A percentile compares a stretch with the other conserved stretches of the same genome.
phyloP scores from a whole-genome alignment of 352 stramenopile genomes.

The Lagenidium giganteum region DNA sequence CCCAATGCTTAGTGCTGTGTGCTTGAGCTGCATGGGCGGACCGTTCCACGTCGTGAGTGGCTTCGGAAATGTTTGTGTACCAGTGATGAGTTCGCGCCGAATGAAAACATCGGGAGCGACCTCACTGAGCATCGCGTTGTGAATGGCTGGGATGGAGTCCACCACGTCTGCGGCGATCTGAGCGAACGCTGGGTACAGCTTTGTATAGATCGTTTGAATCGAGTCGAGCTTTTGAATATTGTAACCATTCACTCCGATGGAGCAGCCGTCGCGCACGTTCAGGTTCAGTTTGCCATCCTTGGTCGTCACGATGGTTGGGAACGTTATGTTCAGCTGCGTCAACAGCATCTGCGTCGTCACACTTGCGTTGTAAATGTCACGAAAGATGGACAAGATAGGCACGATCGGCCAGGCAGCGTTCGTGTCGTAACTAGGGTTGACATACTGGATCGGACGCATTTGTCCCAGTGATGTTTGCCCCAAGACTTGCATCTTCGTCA shows the following conservation, averaged over 20 bases:
- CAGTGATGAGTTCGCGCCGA: neutral
- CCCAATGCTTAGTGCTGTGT: neutral
- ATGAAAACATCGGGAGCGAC: neutral
- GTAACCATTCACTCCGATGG: too few species aligned
- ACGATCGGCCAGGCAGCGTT: neutral
- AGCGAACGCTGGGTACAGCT: too few species aligned
- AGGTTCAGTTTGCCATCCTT: neutral
- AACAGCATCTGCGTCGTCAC: neutral
- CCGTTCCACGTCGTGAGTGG: too few species aligned
- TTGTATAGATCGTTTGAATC: too few species aligned
- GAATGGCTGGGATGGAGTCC: neutral
- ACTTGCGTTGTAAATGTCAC: neutral
- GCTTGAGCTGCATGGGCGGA: neutral
- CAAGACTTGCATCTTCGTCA: neutral
- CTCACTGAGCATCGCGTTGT: neutral
- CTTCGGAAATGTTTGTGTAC: neutral
- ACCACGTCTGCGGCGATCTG: neutral
- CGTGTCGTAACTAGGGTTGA: neutral
- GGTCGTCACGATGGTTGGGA: neutral
- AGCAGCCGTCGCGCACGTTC: too few species aligned
- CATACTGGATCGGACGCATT: neutral
- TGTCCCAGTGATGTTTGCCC: neutral
- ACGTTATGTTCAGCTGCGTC: neutral
- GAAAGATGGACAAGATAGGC: slow-evolving; percentile 1
- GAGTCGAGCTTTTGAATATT: too few species aligned